Base-by-base conservation (phyloP, 495 filamentous ascomycete genomes). In the Xylaria flabelliformis region DNA sequence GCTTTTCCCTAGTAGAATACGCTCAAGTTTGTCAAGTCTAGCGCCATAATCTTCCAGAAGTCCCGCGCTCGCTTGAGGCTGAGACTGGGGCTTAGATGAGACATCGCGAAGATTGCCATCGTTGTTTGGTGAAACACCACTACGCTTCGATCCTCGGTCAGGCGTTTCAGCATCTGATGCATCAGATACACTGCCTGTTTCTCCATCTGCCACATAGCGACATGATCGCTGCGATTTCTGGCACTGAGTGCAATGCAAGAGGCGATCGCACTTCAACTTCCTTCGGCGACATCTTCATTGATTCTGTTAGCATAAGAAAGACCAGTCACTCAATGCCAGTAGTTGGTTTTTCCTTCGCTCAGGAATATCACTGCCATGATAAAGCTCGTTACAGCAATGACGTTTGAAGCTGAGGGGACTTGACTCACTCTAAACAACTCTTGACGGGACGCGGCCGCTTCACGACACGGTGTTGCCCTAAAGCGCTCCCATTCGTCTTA, bases 201-300 rank as follows among this genome's bases (percentile, higher is more conserved):
- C 75, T n/a, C 78, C 76, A 46, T 80, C 76, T 3, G 80, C 72
- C 19, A 80, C 74, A 50, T 83, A 83, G 55, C 76, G 77, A 71
- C 81, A 83, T 46, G 59, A 34, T 24, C 81, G 77, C 64, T 79
- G 79, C 13, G 81, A 75, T 81, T 89, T 89, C 58, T 89, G 85
- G 69, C 88, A 90, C 10, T 88, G 84, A 32, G 87, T 85, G 72
- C 88, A 90, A 9, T 85, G 86, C 12, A 85, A 76, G 29, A 84
- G 83, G 34, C 88, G 84, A 75, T 90, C 88, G 75, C 88, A 90
- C 73, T 84, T 87, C 46, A 89, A 81, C 72, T 90, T 90, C 26
- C 88, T 82, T 76, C 86, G 86, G 71, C 88, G 88, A 75, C 88
- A 86, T 63, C 67, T 67, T 67, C 48, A 56, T 55, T 17, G n/a